Percentiles rank a stretch among this genome's conserved stretches.
phyloP scores from a whole-genome alignment of 2,329 filamentous ascomycete species.

The Trichoderma gracile region DNA sequence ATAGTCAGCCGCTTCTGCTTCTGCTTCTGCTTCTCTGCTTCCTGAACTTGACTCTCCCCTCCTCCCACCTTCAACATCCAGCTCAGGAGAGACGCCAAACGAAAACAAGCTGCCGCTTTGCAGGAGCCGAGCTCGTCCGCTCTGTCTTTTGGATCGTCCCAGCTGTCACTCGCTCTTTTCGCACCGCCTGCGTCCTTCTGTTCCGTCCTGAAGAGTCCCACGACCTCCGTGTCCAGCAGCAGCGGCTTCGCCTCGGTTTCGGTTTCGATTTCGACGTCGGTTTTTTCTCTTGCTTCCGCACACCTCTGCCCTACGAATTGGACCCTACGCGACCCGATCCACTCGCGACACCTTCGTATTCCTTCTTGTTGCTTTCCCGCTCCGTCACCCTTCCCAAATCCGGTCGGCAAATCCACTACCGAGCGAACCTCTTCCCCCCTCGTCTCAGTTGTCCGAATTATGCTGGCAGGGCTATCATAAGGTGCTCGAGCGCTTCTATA shows the following conservation, averaged over 20 bases:
- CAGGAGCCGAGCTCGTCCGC: neutral
- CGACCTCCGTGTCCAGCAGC: conserved; percentile 2
- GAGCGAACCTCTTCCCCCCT: neutral
- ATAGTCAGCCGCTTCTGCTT: neutral
- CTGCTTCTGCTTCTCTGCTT: neutral
- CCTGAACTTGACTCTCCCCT: neutral
- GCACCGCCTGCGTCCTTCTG: neutral
- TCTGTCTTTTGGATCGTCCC: conserved; percentile 11
- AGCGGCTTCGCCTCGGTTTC: neutral
- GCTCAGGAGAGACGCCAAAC: neutral
- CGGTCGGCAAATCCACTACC: conserved; percentile 1
- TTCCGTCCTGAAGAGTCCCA: neutral
- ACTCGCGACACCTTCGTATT: conserved; percentile 18
- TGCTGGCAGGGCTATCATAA: conserved; percentile 15
- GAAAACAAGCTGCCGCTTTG: neutral
- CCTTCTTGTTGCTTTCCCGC: neutral
- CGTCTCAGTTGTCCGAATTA: conserved; percentile 8
- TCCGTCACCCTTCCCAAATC: neutral
- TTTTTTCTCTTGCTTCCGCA: neutral
- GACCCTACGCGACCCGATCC: neutral
- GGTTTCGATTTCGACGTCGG: neutral
- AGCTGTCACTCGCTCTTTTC: conserved; percentile 18
- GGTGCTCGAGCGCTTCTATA: neutral
- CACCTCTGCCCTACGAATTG: neutral
- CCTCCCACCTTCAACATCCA: neutral